Evolutionary conservation across 257 asterid species (phyloP).

Genomic region (Oldenlandia corymbosa): DNA sequence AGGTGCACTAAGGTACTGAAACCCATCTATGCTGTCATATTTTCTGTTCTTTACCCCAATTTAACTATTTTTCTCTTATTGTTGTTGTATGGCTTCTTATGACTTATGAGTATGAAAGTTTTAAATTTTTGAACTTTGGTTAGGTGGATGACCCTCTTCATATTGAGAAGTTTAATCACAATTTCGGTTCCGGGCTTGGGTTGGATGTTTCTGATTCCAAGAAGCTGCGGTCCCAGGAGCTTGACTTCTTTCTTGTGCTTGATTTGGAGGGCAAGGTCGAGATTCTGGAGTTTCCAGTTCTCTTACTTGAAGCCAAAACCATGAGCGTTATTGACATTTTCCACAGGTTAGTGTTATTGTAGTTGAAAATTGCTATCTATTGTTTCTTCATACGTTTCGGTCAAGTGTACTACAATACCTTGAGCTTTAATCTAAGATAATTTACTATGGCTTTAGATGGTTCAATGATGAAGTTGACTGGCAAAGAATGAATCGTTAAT

Average conservation of each 20-base stretch:
- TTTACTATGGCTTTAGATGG: not conserved
- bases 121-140: not conserved
- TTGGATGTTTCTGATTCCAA: slow-evolving; percentile 19
- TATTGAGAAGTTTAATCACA: slow-evolving; percentile 60
- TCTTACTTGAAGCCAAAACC: slow-evolving; percentile 71
- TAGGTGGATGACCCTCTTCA: slow-evolving; percentile 76
- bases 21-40: not conserved
- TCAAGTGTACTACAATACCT: not conserved
- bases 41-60: too few relatives aligned
- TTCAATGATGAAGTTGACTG: not conserved
- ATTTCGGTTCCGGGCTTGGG: slow-evolving; percentile 42
- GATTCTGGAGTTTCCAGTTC: slow-evolving; percentile 88
- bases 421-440: not conserved
- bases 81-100: not conserved
- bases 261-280: slow-evolving; percentile 99
- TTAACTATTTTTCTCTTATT: not conserved
- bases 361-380: not conserved
- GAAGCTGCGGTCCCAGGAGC: slow-evolving; percentile 46
- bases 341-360: slow-evolving; percentile 65
- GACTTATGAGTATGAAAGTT: not conserved
- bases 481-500: not conserved
- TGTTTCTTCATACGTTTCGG: not conserved
- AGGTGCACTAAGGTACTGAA: slow-evolving; percentile 74
- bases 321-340: slow-evolving; percentile 69
- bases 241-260: slow-evolving; percentile 79